Evolutionary conservation across 768 basidiomycete genomes (phyloP), one percentile per base, ranked within the genome.

Genomic region (Mycena pura): DNA sequence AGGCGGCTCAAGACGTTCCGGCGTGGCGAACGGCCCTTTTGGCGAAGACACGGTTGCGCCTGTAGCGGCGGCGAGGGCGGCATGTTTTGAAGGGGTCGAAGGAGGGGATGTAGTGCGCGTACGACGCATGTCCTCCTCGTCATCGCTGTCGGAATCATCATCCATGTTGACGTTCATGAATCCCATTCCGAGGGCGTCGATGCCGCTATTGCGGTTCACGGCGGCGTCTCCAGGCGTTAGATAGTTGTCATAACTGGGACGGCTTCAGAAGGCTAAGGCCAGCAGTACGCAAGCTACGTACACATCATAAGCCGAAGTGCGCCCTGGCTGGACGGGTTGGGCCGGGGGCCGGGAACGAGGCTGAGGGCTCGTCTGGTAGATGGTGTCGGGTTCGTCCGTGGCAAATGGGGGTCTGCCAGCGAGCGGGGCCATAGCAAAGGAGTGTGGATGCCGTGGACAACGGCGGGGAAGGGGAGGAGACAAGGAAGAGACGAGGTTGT

Each of bases 351-450:
- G 49, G 5, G 22, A 25, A 28, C 60, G 64, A 21, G 56, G 51
- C 36, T 65, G 64, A 25, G 64, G 64, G 29, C 78, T 74, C 15
- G 81, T 73, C 62, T 85, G 79, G 70, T 86, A 90, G 64, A 82
- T 75, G 22, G 83, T 81, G 72, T 89, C 86, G 6, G 85, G 85
- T 68, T 88, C 83, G 75, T 91, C 85, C 34, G 87, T 89, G 44
- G 86, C 89, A 70, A 83, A 90, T 25, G 87, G 87, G 13, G 87
- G 87, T 74, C 78, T 80, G 60, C 86, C 84, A 72, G 86, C 86
- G 61, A 86, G 77, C 53, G 86, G 79, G 22, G 83, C 71, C 74
- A 78, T 77, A 24, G 54, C 51, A 51, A 60, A 65, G 64, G 67
- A 62, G 68, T 60, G 64, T 53, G 67, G 64, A 60, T 52, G 64